Base-by-base conservation (phyloP, 2,329 filamentous ascomycete species). In the Diplodia corticola region DNA sequence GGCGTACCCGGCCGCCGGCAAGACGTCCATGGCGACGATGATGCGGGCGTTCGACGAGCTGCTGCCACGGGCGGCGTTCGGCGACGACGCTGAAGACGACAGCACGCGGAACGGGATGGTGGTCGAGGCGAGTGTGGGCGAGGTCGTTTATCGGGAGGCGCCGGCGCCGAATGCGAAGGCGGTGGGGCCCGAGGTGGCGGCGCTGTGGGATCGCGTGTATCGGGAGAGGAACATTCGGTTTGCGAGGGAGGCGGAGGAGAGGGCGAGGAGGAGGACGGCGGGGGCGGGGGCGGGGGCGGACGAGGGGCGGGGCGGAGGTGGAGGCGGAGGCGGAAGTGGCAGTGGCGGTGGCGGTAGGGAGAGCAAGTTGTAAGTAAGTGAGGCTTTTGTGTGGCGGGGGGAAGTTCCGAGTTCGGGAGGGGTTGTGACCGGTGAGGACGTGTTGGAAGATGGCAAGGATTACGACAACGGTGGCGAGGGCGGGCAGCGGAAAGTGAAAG, bases 21-120 rank as follows among this genome's bases (percentile, higher is more conserved):
- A 75, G 54, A 77, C 74, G 51, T 72, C 75, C 2, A 77, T 76
- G 74, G 67, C 65, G 28, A 75, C 75, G 5, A 73, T 76, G 63
- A 66, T 76, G 69, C 66, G 68, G 35, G 71, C 70, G 22, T 77
- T 73, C 59, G 69, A 71, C 40, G 72, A 69, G 50, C 61, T 76
- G 48, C 68, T 73, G n/a, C n/a, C n/a, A n/a, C n/a, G n/a, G n/a
- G n/a, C n/a, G 0, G 65, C 64, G 7, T 67, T 69, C 1, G 61
- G 12, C 1, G 59, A 30, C 7, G 44, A 44, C 5, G 40, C 3
- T 4, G 17, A 6, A n/a, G 6, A 4, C 37, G 6, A 3, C 37
- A 44, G 64, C 9, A 68, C 68, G 5, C 67, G 59, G 61, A 72
- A 69, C 63, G 75, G 74, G n/a, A 46, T 28, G 17, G 66, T 72